Evolutionary conservation across 371 early-diverging fungal species (phyloP), one percentile per base, ranked within the genome.

Genomic region (Ordospora colligata): DNA sequence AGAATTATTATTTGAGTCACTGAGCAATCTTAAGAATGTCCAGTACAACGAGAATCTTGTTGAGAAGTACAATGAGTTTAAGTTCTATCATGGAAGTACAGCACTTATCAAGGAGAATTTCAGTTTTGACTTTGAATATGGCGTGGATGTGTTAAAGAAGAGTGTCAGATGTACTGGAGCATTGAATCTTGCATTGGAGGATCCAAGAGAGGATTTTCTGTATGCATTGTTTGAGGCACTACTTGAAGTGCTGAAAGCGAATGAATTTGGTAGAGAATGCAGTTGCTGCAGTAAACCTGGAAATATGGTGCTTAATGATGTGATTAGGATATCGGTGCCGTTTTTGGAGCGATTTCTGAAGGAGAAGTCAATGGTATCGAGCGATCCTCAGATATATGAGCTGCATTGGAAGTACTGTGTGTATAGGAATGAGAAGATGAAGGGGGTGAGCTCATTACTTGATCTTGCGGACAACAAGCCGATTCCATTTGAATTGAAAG

Each of bases 191-290:
- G 78, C 69, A 11, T 45, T 81, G 19, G 72, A 67, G 47, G 77
- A 76, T 69, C 45, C 44, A 1, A 65, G 74, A 49, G 82, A 81
- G 49, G 64, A 54, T 19, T 79, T 81, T 65, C 25, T 69, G 27
- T 81, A 54, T 67, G 46, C 73, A n/a, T 43, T 81, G 69, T 81
- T 81, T 58, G 82, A 81, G 37, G 78, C 77, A 12, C 37, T 81
- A 23, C 1, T 75, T 19, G 51, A 23, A 2, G 32, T 53, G 37
- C 37, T 74, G 50, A 40, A 49, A 53, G 65, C 42, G 32, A 64
- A 75, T 27, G 54, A 64, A 14, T 58, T 73, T 67, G 32, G 42
- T 0, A 17, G 40, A n/a, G 58, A 70, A 32, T 78, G 79, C 49
- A 44, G 49, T 3, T 72, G 71, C 53, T 77, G 78, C 40, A 46